Percentiles rank a stretch among this genome's conserved stretches.
Conservation (phyloP, 345 rosid genomes). For the Barbarea vulgaris region DNA sequence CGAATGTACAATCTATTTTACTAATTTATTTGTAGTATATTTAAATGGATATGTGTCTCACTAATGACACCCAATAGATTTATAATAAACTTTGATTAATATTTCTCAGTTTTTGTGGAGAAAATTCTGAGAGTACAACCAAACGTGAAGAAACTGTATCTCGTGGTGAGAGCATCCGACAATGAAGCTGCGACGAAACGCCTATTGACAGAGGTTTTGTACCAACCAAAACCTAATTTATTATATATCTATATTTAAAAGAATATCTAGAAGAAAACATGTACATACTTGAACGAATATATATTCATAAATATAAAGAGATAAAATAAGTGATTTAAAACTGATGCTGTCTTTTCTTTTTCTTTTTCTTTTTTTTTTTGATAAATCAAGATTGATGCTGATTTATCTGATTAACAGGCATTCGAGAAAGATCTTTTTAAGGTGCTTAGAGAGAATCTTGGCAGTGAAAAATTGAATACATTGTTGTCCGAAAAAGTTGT, state of each 20-base stretch:
- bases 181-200: slow-evolving; percentile 62
- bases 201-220: slow-evolving; percentile 60
- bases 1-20: no score
- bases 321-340: no score
- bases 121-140: slow-evolving; percentile 84
- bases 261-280: no score
- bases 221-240: background rate
- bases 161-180: slow-evolving; percentile 78
- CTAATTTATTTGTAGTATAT: no score
- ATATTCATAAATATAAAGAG: no score
- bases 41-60: no score
- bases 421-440: slow-evolving; percentile 36
- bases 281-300: no score
- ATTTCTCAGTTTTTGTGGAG: slow-evolving; percentile 72
- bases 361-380: no score
- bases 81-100: background rate
- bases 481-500: slow-evolving; percentile 32
- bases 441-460: slow-evolving; percentile 35
- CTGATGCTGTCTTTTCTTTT: no score
- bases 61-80: background rate
- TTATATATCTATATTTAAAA: background rate
- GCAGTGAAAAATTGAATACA: slow-evolving; percentile 18
- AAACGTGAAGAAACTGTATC: slow-evolving; percentile 78
- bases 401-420: no score
- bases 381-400: no score